Evolutionary conservation across 208 protist genomes (phyloP).

Genomic region (Wallacemonas sp.): DNA sequence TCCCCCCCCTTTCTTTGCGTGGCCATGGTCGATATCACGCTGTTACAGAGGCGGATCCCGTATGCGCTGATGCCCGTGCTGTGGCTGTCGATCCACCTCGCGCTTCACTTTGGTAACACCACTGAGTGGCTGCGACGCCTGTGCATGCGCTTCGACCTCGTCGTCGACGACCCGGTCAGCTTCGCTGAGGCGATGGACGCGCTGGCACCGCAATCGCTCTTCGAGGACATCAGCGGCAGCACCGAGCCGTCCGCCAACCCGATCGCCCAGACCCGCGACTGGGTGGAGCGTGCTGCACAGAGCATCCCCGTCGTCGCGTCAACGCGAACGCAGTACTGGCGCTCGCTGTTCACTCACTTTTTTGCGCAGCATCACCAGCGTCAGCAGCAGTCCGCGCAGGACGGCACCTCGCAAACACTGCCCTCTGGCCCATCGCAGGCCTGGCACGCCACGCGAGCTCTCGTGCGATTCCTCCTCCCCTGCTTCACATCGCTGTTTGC

Average conservation of each 20-base stretch:
- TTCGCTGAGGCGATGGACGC: slow-evolving; percentile 6
- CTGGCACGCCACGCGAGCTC: neutral
- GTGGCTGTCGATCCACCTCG: slow-evolving; percentile 5
- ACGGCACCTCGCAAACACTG: too few relatives aligned
- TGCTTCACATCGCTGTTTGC: slow-evolving; percentile 19
- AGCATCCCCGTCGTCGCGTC: slow-evolving; percentile 4
- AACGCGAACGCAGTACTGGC: slow-evolving; percentile 5
- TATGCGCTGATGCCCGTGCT: slow-evolving; percentile 12
- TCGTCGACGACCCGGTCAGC: slow-evolving; percentile 12
- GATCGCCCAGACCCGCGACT: neutral
- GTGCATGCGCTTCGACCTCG: slow-evolving; percentile 11
- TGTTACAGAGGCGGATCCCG: slow-evolving; percentile 1
- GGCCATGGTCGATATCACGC: neutral
- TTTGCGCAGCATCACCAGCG: neutral
- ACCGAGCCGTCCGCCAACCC: neutral
- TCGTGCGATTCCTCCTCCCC: neutral
- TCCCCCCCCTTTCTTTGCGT: neutral
- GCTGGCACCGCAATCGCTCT: neutral
- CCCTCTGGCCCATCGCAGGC: neutral
- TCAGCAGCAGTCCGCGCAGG: neutral
- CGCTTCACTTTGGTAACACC: slow-evolving; percentile 5
- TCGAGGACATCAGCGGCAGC: slow-evolving; percentile 6
- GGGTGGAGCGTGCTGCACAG: neutral
- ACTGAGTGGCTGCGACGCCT: slow-evolving; percentile 6
- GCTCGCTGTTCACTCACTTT: slow-evolving; percentile 1